phyloP scores from a whole-genome alignment of 2,329 filamentous ascomycete genomes.

The Aaosphaeria arxii region DNA sequence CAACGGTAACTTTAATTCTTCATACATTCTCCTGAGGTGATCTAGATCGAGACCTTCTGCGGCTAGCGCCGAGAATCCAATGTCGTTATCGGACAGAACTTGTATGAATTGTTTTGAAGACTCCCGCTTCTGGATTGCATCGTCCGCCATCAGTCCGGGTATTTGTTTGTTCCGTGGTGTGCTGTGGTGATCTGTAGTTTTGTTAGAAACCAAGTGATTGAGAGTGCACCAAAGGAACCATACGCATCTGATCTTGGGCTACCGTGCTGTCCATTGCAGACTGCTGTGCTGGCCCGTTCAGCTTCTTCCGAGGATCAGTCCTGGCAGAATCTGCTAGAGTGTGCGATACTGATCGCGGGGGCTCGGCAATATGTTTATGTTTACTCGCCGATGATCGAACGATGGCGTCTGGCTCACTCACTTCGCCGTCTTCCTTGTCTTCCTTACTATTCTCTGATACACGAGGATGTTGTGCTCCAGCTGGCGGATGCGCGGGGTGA shows the following conservation, averaged over 20 bases:
- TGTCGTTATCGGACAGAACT: slow-evolving; percentile 54
- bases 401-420: slow-evolving; percentile 58
- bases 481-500: not conserved
- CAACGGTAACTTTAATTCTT: slow-evolving; percentile 11
- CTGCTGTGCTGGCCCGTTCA: too few relatives aligned
- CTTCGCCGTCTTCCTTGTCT: slow-evolving; percentile 70
- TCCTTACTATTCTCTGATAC: slow-evolving; percentile 33
- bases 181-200: too few relatives aligned
- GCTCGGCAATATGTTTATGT: too few relatives aligned
- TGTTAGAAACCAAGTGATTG: too few relatives aligned
- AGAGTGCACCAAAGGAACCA: too few relatives aligned
- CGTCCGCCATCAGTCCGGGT: too few relatives aligned
- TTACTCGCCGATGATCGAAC: not conserved
- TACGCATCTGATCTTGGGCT: too few relatives aligned
- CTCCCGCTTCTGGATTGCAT: slow-evolving; percentile 15
- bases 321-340: too few relatives aligned
- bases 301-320: too few relatives aligned
- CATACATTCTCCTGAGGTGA: slow-evolving; percentile 24
- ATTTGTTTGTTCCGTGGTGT: too few relatives aligned
- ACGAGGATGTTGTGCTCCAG: slow-evolving; percentile 17
- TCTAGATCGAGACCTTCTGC: slow-evolving; percentile 25
- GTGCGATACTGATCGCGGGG: too few relatives aligned
- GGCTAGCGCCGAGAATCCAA: slow-evolving; percentile 68
- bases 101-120: slow-evolving; percentile 36
- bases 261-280: too few relatives aligned